Conservation (phyloP, 257 asterid genomes). For the Solanum habrochaites region DNA sequence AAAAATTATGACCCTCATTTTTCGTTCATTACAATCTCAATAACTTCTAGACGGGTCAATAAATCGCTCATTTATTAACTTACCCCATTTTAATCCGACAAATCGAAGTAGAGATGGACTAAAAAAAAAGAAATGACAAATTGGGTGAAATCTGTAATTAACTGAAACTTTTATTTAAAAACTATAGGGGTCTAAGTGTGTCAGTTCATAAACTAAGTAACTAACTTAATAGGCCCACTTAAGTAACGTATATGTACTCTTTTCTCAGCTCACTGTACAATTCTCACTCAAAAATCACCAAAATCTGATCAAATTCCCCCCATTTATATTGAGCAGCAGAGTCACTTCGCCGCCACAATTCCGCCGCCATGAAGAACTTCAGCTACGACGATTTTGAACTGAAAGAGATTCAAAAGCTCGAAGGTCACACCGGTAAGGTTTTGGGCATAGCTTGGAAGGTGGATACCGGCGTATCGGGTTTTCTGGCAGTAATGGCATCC, state of each 20-base stretch:
- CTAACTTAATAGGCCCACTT: not conserved
- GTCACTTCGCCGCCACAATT: not conserved
- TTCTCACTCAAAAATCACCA: not conserved
- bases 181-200: not conserved
- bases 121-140: no score
- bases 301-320: not conserved
- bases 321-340: not conserved
- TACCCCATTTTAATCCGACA: no score
- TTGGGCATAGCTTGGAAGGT: conserved; percentile 85
- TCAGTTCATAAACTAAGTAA: not conserved
- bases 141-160: no score
- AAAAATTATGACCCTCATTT: no score
- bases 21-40: no score
- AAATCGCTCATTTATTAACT: no score
- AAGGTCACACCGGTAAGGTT: conserved; percentile 86
- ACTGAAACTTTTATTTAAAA: no score
- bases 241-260: not conserved
- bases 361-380: conserved; percentile 24
- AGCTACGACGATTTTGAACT: conserved; percentile 39
- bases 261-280: not conserved
- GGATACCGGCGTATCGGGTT: conserved; percentile 46
- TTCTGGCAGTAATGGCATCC: conserved; percentile 75
- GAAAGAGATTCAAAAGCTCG: conserved; percentile 54
- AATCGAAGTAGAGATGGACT: no score
- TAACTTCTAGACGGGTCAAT: no score